These are phyloP conservation scores for Syzygium grande DNA, from an alignment of 345 rosid species.

Conservation along the genomic window DNA sequence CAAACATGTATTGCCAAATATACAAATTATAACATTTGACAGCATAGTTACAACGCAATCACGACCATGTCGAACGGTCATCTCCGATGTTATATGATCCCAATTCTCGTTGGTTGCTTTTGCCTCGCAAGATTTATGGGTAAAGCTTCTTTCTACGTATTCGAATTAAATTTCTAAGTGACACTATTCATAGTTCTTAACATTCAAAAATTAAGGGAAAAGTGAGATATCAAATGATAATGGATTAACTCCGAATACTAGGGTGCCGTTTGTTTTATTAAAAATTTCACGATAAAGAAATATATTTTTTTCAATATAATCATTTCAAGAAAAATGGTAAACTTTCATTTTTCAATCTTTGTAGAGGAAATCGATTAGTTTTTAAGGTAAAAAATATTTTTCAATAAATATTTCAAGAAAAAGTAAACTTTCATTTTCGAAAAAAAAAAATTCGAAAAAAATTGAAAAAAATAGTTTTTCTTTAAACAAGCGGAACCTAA, in stretches of 20 bases:
- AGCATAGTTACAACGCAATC: background rate
- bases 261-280: background rate
- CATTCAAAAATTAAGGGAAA: background rate
- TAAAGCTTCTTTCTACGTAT: background rate
- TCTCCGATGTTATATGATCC: background rate
- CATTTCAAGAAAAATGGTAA: background rate
- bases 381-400: too few species aligned
- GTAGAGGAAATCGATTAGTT: too few species aligned
- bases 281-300: background rate
- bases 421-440: too few species aligned
- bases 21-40: background rate
- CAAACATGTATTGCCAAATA: background rate
- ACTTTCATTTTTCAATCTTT: too few species aligned
- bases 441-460: too few species aligned
- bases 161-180: background rate
- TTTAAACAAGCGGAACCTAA: background rate
- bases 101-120: background rate
- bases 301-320: too few species aligned
- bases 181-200: background rate
- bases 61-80: background rate
- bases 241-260: too few species aligned
- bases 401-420: too few species aligned
- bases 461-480: background rate
- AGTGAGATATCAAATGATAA: background rate
- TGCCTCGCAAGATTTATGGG: accelerated